A percentile compares a stretch with the other conserved stretches of the same genome.
Evolutionary conservation across 306 rosid genomes (phyloP).

Genomic region (Quercus ilex): DNA sequence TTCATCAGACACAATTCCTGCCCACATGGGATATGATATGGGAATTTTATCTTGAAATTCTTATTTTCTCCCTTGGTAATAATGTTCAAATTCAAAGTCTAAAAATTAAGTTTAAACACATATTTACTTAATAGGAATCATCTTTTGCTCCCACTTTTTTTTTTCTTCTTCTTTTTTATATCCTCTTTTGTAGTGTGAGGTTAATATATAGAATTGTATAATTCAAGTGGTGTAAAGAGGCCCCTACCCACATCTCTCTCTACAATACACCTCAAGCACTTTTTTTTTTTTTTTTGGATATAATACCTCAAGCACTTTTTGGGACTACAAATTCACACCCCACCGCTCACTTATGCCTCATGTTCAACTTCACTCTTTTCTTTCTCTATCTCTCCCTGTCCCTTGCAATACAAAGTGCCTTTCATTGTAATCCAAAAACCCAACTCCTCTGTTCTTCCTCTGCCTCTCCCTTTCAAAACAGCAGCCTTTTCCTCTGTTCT

Average conservation of each 20-base stretch:
- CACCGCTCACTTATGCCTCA: slow-evolving; percentile 42
- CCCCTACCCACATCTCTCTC: slow-evolving; percentile 17
- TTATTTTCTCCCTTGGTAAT: background rate
- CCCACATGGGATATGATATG: slow-evolving; percentile 8
- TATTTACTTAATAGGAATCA: background rate
- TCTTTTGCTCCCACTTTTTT: background rate
- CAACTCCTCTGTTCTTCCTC: slow-evolving; percentile 15
- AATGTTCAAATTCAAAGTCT: background rate
- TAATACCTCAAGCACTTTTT: slow-evolving; percentile 32
- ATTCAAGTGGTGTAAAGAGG: slow-evolving; percentile 49
- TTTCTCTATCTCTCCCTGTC: slow-evolving; percentile 4
- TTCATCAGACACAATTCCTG: slow-evolving; percentile 19
- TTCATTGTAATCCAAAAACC: background rate
- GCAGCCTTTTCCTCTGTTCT: slow-evolving; percentile 12
- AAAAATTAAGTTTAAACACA: background rate
- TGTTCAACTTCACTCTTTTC: slow-evolving; percentile 12
- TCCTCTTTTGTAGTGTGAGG: slow-evolving; percentile 25
- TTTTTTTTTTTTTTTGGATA: too few species aligned
- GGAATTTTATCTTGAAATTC: background rate
- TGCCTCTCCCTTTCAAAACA: background rate
- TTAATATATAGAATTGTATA: slow-evolving; percentile 35
- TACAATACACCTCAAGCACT: slow-evolving; percentile 10
- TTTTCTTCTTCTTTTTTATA: background rate
- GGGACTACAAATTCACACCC: slow-evolving; percentile 74
- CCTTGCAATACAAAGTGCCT: slow-evolving; percentile 5